Conservation (phyloP, 2,329 filamentous ascomycete species). For the Fusarium continuum region DNA sequence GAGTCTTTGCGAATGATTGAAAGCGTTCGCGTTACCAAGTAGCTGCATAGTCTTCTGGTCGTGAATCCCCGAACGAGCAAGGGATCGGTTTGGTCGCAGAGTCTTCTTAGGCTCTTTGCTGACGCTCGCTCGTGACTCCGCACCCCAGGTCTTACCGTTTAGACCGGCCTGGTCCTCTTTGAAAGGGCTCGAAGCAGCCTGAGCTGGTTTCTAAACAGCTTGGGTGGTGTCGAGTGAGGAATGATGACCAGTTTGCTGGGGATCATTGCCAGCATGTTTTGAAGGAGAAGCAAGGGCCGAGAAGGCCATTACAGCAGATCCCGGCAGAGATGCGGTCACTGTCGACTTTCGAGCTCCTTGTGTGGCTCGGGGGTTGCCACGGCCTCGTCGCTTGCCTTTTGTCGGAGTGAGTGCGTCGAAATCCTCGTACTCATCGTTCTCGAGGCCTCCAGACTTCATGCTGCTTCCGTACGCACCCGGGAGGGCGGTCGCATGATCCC, state of each 20-base stretch:
- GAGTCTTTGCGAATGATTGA: neutral
- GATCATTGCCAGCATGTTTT: neutral
- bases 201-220: conserved; percentile 39
- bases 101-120: conserved; percentile 7
- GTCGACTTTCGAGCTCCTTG: conserved; percentile 5
- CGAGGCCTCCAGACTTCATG: neutral
- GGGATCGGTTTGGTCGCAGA: neutral
- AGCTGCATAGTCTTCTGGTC: neutral
- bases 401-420: conserved; percentile 33
- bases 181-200: conserved; percentile 9
- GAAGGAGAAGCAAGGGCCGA: conserved; percentile 22
- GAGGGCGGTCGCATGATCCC: neutral
- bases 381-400: conserved; percentile 17
- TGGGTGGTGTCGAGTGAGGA: conserved; percentile 14
- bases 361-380: conserved; percentile 22
- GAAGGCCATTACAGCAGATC: conserved; percentile 31
- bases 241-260: neutral
- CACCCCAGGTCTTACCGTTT: conserved; percentile 1
- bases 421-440: conserved; percentile 9
- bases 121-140: neutral
- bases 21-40: neutral
- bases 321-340: conserved; percentile 37
- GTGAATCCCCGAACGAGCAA: neutral
- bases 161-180: conserved; percentile 1
- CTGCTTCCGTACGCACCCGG: neutral